Base-by-base conservation (phyloP, 805 yeast genomes). In the Wickerhamiella domercqiae region DNA sequence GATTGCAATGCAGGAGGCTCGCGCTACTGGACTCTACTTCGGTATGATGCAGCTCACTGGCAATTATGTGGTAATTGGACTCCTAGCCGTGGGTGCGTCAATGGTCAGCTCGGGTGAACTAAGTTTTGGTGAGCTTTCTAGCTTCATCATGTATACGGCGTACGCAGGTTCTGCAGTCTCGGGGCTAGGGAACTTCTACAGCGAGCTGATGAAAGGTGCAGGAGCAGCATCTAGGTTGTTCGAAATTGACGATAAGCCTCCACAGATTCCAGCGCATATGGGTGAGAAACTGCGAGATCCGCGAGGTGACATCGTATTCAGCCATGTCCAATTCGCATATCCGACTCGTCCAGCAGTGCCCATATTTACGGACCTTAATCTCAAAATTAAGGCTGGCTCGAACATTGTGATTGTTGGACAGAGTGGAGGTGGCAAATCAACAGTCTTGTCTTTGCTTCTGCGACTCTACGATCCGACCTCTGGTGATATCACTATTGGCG, bases 381-480 rank as follows among this genome's bases (percentile, higher is more conserved):
- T 87, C 39, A 64, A 60, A 2, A 75, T 87, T 32, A 55, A 63
- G 13, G 73, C 79, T 24, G 96, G 96, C 11, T 86, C 82, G 47
- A 87, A 87, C 49, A 75, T 86, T 13, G 86, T 96, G 54, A 73
- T 87, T 41, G 96, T 86, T 14, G 97, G 97, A 2, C 95, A 94
- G n/a, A 78, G 93, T 24, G 97, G 97, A 1, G 80, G 94, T 43
- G 97, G 97, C 19, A 87, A 87, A 55, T 81, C 94, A 14, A 86
- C 96, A 0, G 71, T 87, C 2, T 68, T 86, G 5, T 81, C 86
- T 37, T 60, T 87, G 37, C 59, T 87, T 32, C 59, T 86, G 47
- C 65, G 97, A 41, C 81, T 80, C 53, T 87, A 87, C 57, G 94
- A 84, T 49, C 86, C 93, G 2, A 53, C 54, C 9, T 42, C 55